Conservation (phyloP, 495 filamentous ascomycete species). For the Podospora fimiseda region DNA sequence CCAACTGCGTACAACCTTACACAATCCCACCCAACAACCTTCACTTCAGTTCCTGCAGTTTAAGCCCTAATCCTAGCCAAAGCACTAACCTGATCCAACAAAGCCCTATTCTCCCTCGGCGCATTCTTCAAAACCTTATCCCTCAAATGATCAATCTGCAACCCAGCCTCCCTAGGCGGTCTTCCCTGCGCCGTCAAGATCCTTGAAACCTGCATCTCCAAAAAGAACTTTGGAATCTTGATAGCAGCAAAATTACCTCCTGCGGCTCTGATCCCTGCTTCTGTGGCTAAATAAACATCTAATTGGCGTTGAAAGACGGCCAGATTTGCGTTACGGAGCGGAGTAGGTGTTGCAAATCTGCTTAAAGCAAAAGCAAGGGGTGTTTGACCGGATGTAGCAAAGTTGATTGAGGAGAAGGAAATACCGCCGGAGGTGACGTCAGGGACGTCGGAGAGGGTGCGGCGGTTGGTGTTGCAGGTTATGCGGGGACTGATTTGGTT, state of each 20-base stretch:
- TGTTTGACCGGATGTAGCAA: conserved; percentile 30
- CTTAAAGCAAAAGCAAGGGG: conserved; percentile 38
- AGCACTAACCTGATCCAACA: conserved; percentile 33
- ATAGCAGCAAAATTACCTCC: conserved; percentile 35
- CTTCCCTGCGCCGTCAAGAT: conserved; percentile 46
- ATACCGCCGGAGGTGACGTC: conserved; percentile 38
- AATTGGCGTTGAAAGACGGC: conserved; percentile 35
- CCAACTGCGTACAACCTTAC: too few relatives aligned
- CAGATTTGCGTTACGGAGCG: conserved; percentile 35
- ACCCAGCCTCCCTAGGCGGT: conserved; percentile 33
- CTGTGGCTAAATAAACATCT: conserved; percentile 44
- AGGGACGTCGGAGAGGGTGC: conserved; percentile 35
- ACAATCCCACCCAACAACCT: too few relatives aligned
- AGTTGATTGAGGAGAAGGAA: conserved; percentile 42
- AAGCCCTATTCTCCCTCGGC: conserved; percentile 28
- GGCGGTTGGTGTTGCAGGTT: conserved; percentile 31
- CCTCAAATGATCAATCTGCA: conserved; percentile 39
- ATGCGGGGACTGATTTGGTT: conserved; percentile 26
- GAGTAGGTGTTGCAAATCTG: conserved; percentile 36
- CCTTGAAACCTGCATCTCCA: conserved; percentile 41
- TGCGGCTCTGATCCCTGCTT: conserved; percentile 41
- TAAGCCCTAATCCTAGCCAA: conserved; percentile 29
- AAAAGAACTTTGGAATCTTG: conserved; percentile 47
- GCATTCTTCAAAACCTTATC: conserved; percentile 46
- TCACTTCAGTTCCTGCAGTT: too few relatives aligned